Evolutionary conservation across 441 rosid species (phyloP), one percentile per base, ranked within the genome.

Genomic region (Adansonia madagascariensis): DNA sequence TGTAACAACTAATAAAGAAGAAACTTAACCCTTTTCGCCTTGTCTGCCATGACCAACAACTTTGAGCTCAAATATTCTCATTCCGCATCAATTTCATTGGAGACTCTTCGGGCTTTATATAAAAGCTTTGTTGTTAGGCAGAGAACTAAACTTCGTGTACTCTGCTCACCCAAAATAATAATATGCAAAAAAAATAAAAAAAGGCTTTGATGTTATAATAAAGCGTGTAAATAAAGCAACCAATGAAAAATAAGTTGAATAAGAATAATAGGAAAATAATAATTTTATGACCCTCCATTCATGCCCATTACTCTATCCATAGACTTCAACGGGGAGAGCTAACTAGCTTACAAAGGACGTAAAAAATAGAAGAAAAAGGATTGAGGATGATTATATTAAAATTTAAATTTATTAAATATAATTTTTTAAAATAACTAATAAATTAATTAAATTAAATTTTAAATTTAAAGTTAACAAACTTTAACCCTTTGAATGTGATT

Each of bases 21-120:
- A 11, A 53, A 53, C 22, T 27, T 0, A 43, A 43, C 11, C 24
- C 22, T 41, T 65, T 18, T 22, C 9, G 1, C 46, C 11, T 1
- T 44, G 60, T 72, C 73, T 64, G 60, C 74, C 77, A 73, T 72
- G 67, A 4, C 62, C 80, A 78, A n/a, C 81, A 55, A 52, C 62
- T 17, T 78, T 78, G n/a, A 27, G n/a, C 0, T 10, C 0, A 8
- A 55, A 79, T 56, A 79, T 79, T 79, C 81, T 17, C 22, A 41
- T 41, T 65, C 15, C 39, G 8, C 41, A 57, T 27, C 69, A 41
- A 35, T 47, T 68, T 31, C 55, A 24, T 8, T 6, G 17, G 15
- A 31, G n/a, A n/a, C 47, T 53, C 27, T 8, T 35, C 1, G 46
- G 46, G 53, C 72, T 67, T 41, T 44, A 3, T 67, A 3, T 10